Percentiles rank a stretch among this genome's conserved stretches.
phyloP scores from a whole-genome alignment of 441 rosid genomes.

The Euphorbia corollata region DNA sequence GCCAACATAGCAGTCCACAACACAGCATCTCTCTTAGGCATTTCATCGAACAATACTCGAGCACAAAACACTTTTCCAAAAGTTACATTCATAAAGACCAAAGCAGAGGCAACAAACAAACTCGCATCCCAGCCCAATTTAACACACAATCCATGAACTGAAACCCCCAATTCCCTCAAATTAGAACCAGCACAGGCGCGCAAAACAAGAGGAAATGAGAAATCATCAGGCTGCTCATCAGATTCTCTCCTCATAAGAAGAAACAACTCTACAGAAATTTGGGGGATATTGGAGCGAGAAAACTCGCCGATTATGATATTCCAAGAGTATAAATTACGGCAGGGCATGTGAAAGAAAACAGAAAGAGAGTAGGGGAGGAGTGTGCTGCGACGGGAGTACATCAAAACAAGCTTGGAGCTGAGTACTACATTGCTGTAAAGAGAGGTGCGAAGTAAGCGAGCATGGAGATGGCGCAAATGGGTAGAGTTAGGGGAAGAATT shows the following conservation, averaged over 20 bases:
- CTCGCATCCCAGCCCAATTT: slow-evolving; percentile 39
- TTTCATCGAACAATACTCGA: slow-evolving; percentile 43
- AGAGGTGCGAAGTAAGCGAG: slow-evolving; percentile 45
- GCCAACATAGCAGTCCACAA: slow-evolving; percentile 53
- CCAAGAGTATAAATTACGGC: slow-evolving; percentile 48
- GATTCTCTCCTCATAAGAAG: slow-evolving; percentile 38
- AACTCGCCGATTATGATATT: slow-evolving; percentile 55
- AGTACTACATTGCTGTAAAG: slow-evolving; percentile 41
- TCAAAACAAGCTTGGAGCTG: slow-evolving; percentile 42
- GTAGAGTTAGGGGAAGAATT: slow-evolving; percentile 33
- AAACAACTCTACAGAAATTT: slow-evolving; percentile 35
- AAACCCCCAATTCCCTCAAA: slow-evolving; percentile 24
- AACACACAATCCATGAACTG: slow-evolving; percentile 37
- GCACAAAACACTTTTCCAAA: slow-evolving; percentile 28
- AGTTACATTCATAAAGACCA: slow-evolving; percentile 36
- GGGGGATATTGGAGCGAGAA: slow-evolving; percentile 35
- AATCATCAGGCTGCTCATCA: slow-evolving; percentile 37
- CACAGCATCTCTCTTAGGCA: slow-evolving; percentile 42
- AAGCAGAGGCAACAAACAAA: slow-evolving; percentile 43
- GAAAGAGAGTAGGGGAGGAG: slow-evolving; percentile 39
- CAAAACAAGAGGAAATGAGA: slow-evolving; percentile 53
- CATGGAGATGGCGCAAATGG: slow-evolving; percentile 50
- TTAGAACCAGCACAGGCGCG: slow-evolving; percentile 38
- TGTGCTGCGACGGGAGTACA: slow-evolving; percentile 36
- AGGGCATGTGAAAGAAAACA: slow-evolving; percentile 55